Conservation (phyloP, 2,329 filamentous ascomycete genomes). For the Fusarium drepaniforme region DNA sequence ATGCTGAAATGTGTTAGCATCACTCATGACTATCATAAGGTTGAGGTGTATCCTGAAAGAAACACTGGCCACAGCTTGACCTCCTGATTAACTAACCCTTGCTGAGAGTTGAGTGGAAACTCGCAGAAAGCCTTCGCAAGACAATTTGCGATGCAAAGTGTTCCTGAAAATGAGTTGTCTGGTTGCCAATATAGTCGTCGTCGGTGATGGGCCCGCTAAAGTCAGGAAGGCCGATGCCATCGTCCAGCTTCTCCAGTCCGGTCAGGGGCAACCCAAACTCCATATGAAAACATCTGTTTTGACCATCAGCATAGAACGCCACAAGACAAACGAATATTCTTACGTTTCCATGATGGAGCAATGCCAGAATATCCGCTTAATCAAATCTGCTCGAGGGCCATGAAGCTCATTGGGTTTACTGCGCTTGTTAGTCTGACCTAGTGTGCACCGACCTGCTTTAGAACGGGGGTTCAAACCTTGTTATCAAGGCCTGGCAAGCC, state of each 20-base stretch:
- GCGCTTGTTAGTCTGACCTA: neutral
- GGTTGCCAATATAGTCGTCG: conserved; percentile 60
- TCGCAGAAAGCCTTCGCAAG: conserved; percentile 63
- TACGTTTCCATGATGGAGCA: conserved; percentile 46
- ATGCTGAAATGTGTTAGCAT: conserved; percentile 32
- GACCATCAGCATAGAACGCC: conserved; percentile 19
- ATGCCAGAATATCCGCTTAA: conserved; percentile 45
- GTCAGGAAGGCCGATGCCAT: conserved; percentile 65
- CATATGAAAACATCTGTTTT: conserved; percentile 63
- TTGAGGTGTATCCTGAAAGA: neutral
- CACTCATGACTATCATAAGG: neutral
- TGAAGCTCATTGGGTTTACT: conserved; percentile 43
- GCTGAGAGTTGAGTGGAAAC: conserved; percentile 64
- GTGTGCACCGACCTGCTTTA: neutral
- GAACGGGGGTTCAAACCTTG: conserved; percentile 55
- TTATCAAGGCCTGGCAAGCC: conserved; percentile 68
- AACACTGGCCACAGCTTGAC: neutral
- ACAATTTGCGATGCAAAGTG: conserved; percentile 72
- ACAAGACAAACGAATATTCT: neutral
- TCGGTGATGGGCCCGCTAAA: conserved; percentile 62
- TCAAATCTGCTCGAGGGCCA: conserved; percentile 39
- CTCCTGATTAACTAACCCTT: conserved; percentile 58
- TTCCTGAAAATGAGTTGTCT: conserved; percentile 66
- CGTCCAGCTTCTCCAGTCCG: conserved; percentile 65
- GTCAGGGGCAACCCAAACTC: conserved; percentile 70